These are phyloP conservation scores for Bruguiera hainesii DNA, from an alignment of 441 rosid genomes.

Conservation along the genomic window DNA sequence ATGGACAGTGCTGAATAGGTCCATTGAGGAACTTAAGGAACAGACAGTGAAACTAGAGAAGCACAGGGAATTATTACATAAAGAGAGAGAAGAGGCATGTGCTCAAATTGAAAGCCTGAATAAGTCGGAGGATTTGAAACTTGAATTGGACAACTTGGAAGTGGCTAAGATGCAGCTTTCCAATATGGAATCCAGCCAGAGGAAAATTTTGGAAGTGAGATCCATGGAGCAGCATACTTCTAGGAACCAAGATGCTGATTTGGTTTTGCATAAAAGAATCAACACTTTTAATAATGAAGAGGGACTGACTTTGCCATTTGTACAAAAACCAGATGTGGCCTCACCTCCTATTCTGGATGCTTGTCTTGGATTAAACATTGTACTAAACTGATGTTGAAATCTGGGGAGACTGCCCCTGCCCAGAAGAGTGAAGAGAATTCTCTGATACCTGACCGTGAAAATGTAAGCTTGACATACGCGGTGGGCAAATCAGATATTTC, in stretches of 20 bases:
- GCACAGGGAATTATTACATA: constrained; percentile 76
- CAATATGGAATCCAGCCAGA: constrained; percentile 50
- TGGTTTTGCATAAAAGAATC: constrained; percentile 27
- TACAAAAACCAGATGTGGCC: constrained; percentile 30
- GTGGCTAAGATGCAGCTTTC: constrained; percentile 67
- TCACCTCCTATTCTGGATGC: constrained; percentile 46
- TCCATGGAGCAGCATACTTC: constrained; percentile 35
- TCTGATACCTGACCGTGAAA: constrained; percentile 23
- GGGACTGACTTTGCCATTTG: constrained; percentile 35
- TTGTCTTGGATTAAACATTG: constrained; percentile 76
- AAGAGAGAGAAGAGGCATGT: constrained; percentile 67
- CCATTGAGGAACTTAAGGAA: constrained; percentile 67
- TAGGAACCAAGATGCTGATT: constrained; percentile 31
- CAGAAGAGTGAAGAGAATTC: constrained; percentile 24
- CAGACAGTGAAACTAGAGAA: constrained; percentile 72
- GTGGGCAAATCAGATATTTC: constrained; percentile 18
- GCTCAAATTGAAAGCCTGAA: constrained; percentile 59
- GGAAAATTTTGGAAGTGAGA: constrained; percentile 46
- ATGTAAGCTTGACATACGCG: not conserved
- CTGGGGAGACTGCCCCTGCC: constrained; percentile 31
- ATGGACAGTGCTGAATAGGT: constrained; percentile 68
- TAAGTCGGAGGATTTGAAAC: constrained; percentile 74
- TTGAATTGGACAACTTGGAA: constrained; percentile 63
- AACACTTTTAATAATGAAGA: constrained; percentile 31
- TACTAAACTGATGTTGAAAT: constrained; percentile 62